These are phyloP conservation scores for Candolleomyces efflorescens DNA, from an alignment of 768 basidiomycete genomes.

Conservation along the genomic window DNA sequence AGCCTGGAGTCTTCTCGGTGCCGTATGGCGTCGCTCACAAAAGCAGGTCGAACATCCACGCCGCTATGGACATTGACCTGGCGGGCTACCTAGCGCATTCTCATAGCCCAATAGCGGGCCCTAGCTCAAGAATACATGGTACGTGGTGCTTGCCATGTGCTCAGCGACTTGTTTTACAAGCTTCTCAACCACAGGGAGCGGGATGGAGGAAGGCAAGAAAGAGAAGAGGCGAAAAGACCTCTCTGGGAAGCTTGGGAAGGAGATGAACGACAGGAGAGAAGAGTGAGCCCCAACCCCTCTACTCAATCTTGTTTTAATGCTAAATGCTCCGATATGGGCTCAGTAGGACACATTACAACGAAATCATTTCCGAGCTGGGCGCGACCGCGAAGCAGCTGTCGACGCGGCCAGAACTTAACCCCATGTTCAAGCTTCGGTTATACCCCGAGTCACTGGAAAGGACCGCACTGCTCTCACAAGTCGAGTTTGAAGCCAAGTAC, in stretches of 20 bases:
- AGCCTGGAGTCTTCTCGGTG: constrained; percentile 63
- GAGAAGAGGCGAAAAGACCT: constrained; percentile 69
- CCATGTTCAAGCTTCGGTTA: constrained; percentile 66
- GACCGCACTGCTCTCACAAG: constrained; percentile 64
- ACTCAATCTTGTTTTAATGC: constrained; percentile 2
- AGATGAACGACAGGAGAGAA: constrained; percentile 69
- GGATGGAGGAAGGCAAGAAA: constrained; percentile 44
- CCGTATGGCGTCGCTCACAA: constrained; percentile 42
- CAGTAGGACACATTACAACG: constrained; percentile 59
- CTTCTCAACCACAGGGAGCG: not conserved
- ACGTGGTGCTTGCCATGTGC: constrained; percentile 10
- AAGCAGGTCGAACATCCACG: constrained; percentile 12
- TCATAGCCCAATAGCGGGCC: constrained; percentile 37
- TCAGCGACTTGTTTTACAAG: not conserved
- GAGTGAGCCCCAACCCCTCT: constrained; percentile 45
- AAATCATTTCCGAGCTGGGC: constrained; percentile 59
- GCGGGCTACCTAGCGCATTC: constrained; percentile 33
- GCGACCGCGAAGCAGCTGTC: constrained; percentile 57
- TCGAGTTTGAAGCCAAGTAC: constrained; percentile 64
- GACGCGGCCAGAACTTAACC: constrained; percentile 60
- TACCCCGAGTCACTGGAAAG: constrained; percentile 75
- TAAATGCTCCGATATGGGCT: constrained; percentile 9
- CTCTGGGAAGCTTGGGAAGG: constrained; percentile 66
- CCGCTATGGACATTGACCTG: constrained; percentile 26
- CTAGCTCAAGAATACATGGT: constrained; percentile 40